Conservation (phyloP, 2,329 filamentous ascomycete genomes). For the Fusarium protoensiforme region DNA sequence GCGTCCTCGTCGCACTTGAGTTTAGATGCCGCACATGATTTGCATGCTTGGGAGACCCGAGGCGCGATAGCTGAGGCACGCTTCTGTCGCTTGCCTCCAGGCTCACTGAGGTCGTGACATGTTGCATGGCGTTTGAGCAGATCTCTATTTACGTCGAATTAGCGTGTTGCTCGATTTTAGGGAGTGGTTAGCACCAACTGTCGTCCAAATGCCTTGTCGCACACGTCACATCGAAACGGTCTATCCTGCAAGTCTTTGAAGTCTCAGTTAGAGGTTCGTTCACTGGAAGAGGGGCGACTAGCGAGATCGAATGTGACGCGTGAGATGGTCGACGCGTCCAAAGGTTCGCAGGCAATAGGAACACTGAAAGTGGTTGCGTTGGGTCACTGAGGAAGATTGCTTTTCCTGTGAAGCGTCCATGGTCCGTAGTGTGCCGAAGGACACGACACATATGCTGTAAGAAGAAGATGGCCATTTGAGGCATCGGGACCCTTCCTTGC, state of each 20-base stretch:
- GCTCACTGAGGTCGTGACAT: constrained; percentile 20
- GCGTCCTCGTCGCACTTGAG: constrained; percentile 27
- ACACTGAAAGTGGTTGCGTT: constrained; percentile 26
- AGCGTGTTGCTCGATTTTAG: not conserved
- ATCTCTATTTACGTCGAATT: constrained; percentile 5
- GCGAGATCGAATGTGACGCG: constrained; percentile 30
- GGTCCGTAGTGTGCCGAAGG: not conserved
- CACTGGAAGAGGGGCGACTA: not conserved
- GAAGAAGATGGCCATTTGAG: not conserved
- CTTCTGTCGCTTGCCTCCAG: constrained; percentile 19
- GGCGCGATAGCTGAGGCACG: constrained; percentile 15
- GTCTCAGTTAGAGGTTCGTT: not conserved
- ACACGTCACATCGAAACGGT: constrained; percentile 33
- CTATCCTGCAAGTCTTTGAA: constrained; percentile 28
- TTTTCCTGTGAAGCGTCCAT: constrained; percentile 15
- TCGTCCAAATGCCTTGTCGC: constrained; percentile 32
- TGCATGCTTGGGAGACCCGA: constrained; percentile 24
- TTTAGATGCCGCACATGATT: constrained; percentile 24
- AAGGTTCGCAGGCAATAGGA: constrained; percentile 30
- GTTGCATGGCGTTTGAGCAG: constrained; percentile 24
- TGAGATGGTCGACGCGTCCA: constrained; percentile 28
- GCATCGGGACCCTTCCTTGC: not conserved
- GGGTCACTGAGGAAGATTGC: not conserved
- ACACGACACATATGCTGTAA: not conserved
- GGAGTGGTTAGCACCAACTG: constrained; percentile 46